These are phyloP conservation scores for Sugiyamaella americana DNA, from an alignment of 805 yeast genomes.

Conservation along the genomic window DNA sequence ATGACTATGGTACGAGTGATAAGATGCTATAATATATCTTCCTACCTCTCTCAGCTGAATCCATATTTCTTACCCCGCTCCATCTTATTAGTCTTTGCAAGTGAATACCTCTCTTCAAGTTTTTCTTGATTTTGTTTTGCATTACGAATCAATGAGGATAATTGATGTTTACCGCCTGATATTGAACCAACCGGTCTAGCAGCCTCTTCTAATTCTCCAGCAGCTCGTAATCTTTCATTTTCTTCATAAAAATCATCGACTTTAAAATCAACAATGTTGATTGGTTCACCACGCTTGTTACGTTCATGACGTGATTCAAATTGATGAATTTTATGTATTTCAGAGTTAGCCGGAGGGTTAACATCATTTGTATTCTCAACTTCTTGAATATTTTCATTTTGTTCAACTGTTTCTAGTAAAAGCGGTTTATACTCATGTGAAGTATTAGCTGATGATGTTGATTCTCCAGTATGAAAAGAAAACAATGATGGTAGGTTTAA, in stretches of 20 bases:
- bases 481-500: not conserved
- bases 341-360: not conserved
- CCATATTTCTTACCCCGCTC: conserved; percentile 30
- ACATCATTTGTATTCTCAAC: not conserved
- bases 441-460: not conserved
- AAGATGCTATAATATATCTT: no score
- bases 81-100: conserved; percentile 22
- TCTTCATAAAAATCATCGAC: conserved; percentile 36
- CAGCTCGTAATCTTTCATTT: conserved; percentile 29
- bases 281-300: conserved; percentile 4
- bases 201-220: conserved; percentile 32
- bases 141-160: conserved; percentile 26
- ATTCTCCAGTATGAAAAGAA: not conserved
- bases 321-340: not conserved
- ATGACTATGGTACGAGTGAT: no score
- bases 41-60: conserved; percentile 15
- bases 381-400: no score
- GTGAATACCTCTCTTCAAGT: conserved; percentile 29
- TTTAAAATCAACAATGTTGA: conserved; percentile 33
- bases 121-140: conserved; percentile 32
- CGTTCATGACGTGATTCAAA: conserved; percentile 3
- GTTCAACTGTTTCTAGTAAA: not conserved
- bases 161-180: conserved; percentile 32
- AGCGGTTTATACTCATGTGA: not conserved
- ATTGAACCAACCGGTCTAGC: conserved; percentile 28